phyloP scores from a whole-genome alignment of 176 grass and related monocot species.

The Elaeis guineensis region DNA sequence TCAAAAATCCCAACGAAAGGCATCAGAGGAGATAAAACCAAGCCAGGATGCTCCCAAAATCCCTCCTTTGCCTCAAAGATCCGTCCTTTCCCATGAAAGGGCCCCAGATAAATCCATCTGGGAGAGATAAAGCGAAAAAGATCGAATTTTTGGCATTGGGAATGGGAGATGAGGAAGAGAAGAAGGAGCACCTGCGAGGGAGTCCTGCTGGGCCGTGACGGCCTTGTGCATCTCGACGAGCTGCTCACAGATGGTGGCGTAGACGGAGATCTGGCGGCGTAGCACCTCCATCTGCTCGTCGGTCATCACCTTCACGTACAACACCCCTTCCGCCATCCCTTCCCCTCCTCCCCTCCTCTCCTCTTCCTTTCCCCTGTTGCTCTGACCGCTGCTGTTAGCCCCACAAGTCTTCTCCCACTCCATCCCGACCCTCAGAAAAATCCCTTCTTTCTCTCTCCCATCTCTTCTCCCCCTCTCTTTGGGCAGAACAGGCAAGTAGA shows the following conservation, averaged over 20 bases:
- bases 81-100: too few relatives aligned
- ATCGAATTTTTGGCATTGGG: too few relatives aligned
- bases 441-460: background rate
- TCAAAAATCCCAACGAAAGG: too few relatives aligned
- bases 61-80: too few relatives aligned
- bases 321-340: background rate
- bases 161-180: background rate
- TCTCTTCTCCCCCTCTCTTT: too few relatives aligned
- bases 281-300: constrained; percentile 23
- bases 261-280: constrained; percentile 19
- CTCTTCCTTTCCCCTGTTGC: background rate
- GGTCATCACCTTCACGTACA: constrained; percentile 22
- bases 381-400: background rate
- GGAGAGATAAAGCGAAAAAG: too few relatives aligned
- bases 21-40: too few relatives aligned
- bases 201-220: constrained; percentile 1
- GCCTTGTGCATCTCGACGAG: constrained; percentile 21
- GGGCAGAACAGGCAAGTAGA: too few relatives aligned
- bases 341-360: background rate
- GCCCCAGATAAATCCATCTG: too few relatives aligned
- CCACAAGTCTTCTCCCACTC: constrained; percentile 2
- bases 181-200: constrained; percentile 4
- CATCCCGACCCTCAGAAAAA: background rate
- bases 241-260: constrained; percentile 17
- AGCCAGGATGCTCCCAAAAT: too few relatives aligned